These are phyloP conservation scores for Chenopodium album DNA, from an alignment of 148 eudicot species.

Conservation along the genomic window DNA sequence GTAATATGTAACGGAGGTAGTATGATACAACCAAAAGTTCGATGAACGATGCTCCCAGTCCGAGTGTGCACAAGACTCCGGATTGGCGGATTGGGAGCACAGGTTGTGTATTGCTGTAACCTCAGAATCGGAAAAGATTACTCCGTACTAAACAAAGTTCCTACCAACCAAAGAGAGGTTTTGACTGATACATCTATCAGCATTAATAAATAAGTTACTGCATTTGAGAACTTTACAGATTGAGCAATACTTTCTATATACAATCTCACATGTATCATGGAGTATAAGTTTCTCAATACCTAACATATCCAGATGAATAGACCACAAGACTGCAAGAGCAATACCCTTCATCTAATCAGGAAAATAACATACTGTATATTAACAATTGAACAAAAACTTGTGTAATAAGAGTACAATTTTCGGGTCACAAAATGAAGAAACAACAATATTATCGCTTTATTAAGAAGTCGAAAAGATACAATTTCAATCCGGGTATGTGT, in stretches of 20 bases:
- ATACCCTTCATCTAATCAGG: background rate
- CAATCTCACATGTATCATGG: background rate
- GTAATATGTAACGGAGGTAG: too few species aligned
- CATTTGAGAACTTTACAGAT: background rate
- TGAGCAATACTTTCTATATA: background rate
- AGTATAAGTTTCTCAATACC: background rate
- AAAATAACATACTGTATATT: background rate
- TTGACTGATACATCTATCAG: background rate
- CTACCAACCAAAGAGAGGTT: background rate
- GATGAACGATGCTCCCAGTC: background rate
- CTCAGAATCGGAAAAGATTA: background rate
- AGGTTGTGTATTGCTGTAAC: background rate
- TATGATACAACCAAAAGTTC: background rate
- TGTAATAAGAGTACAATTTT: background rate
- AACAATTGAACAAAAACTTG: background rate
- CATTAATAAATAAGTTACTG: background rate
- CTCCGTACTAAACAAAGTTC: background rate
- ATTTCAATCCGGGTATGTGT: conserved; percentile 37
- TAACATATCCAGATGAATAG: background rate
- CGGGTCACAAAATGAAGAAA: background rate
- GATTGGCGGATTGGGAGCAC: background rate
- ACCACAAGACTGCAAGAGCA: background rate
- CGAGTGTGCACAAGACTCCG: background rate
- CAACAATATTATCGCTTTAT: conserved; percentile 23
- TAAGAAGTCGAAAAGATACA: conserved; percentile 23